Evolutionary conservation across 2,329 filamentous ascomycete species (phyloP).

Genomic region (Botrytis byssoidea): DNA sequence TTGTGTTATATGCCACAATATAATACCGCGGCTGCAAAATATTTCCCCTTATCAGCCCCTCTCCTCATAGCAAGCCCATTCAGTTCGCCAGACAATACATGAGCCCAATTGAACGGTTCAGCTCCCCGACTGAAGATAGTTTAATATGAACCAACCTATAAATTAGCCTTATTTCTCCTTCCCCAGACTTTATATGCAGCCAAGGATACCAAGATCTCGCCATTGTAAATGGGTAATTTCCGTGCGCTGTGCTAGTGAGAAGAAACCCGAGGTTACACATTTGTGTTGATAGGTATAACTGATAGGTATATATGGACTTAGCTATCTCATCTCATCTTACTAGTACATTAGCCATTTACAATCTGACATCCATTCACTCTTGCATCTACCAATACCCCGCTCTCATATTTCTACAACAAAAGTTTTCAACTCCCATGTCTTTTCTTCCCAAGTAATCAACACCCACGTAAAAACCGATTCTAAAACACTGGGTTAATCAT

Average conservation of each 20-base stretch:
- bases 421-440: neutral
- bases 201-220: neutral
- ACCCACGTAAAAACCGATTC: neutral
- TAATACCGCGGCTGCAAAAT: neutral
- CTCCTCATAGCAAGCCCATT: neutral
- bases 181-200: neutral
- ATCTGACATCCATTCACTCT: neutral
- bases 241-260: neutral
- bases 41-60: neutral
- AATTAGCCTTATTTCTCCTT: neutral
- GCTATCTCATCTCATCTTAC: neutral
- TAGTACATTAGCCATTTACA: neutral
- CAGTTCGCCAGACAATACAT: neutral
- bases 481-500: neutral
- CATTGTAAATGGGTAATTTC: neutral
- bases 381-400: neutral
- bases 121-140: neutral
- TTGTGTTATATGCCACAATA: neutral
- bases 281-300: neutral
- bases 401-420: neutral
- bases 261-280: neutral
- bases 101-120: neutral
- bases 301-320: neutral
- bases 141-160: too few relatives aligned
- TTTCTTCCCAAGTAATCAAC: neutral